A percentile compares a stretch with the other conserved stretches of the same genome.
These are phyloP conservation scores for Pseudohyphozyma bogoriensis DNA, from an alignment of 768 basidiomycete species.

Conservation along the genomic window DNA sequence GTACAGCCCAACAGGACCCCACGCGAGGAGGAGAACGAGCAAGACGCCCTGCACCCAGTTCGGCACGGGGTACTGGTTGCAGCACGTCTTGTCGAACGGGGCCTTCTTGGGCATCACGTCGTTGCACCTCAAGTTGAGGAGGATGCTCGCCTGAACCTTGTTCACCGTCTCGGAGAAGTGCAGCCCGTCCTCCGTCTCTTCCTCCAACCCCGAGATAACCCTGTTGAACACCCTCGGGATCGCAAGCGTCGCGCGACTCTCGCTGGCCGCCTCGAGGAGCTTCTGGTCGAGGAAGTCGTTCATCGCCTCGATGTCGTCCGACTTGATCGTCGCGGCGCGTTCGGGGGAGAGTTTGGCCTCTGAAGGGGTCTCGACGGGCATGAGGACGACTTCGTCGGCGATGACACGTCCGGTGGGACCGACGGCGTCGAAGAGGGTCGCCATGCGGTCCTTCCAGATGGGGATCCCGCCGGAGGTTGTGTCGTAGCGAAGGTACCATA, in stretches of 20 bases:
- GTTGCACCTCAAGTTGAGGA: constrained; percentile 76
- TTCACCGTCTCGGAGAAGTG: constrained; percentile 61
- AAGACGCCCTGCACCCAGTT: constrained; percentile 50
- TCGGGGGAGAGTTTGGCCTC: constrained; percentile 54
- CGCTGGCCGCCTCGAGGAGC: constrained; percentile 42
- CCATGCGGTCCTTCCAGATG: constrained; percentile 67
- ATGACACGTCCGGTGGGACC: constrained; percentile 33
- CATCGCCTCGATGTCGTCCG: constrained; percentile 79
- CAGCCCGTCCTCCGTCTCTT: constrained; percentile 71
- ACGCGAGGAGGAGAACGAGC: constrained; percentile 44
- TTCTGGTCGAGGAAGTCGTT: constrained; percentile 62
- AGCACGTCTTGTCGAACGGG: constrained; percentile 62
- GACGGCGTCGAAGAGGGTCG: constrained; percentile 49
- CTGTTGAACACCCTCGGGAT: constrained; percentile 71
- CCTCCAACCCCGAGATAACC: constrained; percentile 45
- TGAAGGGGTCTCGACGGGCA: constrained; percentile 68
- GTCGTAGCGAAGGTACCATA: constrained; percentile 79
- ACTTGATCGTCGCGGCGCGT: constrained; percentile 58
- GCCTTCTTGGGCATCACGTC: constrained; percentile 52
- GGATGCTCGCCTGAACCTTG: constrained; percentile 60
- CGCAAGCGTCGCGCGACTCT: constrained; percentile 42
- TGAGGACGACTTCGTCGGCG: constrained; percentile 63
- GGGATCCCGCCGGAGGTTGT: constrained; percentile 62
- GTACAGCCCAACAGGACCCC: constrained; percentile 47
- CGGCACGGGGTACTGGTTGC: constrained; percentile 62